These are phyloP conservation scores for Fusarium sp. DNA, from an alignment of 2,329 filamentous ascomycete genomes.

Conservation along the genomic window DNA sequence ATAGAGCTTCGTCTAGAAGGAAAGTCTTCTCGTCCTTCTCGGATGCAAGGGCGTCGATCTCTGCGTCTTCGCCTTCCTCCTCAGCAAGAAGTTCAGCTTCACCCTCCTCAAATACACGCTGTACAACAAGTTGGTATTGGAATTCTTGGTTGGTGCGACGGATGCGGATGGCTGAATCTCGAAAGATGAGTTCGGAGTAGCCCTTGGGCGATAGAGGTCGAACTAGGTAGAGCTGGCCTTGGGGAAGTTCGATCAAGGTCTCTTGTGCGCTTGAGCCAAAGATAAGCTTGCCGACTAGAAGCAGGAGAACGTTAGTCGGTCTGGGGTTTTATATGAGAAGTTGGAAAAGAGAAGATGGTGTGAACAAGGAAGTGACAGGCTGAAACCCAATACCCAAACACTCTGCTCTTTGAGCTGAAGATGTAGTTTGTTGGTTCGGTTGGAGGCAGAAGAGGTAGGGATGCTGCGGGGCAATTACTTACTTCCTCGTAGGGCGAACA, in stretches of 20 bases:
- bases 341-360: neutral
- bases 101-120: constrained; percentile 96
- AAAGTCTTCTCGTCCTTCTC: constrained; percentile 99
- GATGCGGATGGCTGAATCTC: constrained; percentile 92
- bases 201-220: constrained; percentile 95
- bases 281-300: constrained; percentile 86
- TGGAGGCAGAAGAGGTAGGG: constrained; percentile 23
- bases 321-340: neutral
- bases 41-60: constrained; percentile 75
- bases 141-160: constrained; percentile 93
- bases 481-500: constrained; percentile 56
- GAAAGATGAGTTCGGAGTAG: constrained; percentile 98
- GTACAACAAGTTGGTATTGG: constrained; percentile 96
- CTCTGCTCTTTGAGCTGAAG: constrained; percentile 17
- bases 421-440: constrained; percentile 30
- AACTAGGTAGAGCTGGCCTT: constrained; percentile 97
- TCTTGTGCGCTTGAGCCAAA: constrained; percentile 91
- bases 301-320: constrained; percentile 23
- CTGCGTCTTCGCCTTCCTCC: constrained; percentile 86
- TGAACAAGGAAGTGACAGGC: neutral
- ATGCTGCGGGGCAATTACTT: constrained; percentile 44
- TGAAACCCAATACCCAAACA: constrained; percentile 4
- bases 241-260: constrained; percentile 91
- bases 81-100: constrained; percentile 92
- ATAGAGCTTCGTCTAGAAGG: constrained; percentile 89